Evolutionary conservation across 2,329 filamentous ascomycete genomes (phyloP).

Genomic region (Fusarium sp.): DNA sequence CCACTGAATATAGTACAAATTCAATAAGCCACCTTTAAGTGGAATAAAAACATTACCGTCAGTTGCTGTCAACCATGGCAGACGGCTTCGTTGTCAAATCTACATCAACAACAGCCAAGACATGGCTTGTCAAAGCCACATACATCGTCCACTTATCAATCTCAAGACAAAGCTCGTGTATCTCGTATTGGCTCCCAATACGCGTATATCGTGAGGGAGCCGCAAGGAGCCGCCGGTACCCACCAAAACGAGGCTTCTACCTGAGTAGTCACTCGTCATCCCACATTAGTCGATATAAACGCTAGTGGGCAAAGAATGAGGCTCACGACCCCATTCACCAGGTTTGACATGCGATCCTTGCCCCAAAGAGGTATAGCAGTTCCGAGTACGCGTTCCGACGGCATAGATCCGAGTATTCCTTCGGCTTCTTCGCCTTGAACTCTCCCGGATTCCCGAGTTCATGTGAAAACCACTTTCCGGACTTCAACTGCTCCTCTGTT

Average conservation of each 20-base stretch:
- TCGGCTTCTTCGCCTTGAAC: constrained; percentile 29
- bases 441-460: constrained; percentile 9
- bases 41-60: background rate
- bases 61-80: background rate
- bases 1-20: background rate
- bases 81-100: background rate
- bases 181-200: background rate
- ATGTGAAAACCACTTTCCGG: constrained; percentile 21
- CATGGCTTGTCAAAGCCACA: background rate
- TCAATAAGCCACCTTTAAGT: background rate
- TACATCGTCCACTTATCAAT: constrained; percentile 1
- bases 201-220: background rate
- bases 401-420: constrained; percentile 40
- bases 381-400: constrained; percentile 44
- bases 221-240: background rate
- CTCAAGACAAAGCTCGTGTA: background rate
- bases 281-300: constrained; percentile 3
- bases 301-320: background rate
- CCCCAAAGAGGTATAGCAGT: constrained; percentile 29
- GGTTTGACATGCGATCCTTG: background rate
- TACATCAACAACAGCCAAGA: background rate
- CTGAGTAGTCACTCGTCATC: background rate
- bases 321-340: background rate
- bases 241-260: background rate
- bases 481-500: constrained; percentile 10